These are phyloP conservation scores for Parascedosporium putredinis DNA, from an alignment of 2,329 filamentous ascomycete species.

Conservation along the genomic window DNA sequence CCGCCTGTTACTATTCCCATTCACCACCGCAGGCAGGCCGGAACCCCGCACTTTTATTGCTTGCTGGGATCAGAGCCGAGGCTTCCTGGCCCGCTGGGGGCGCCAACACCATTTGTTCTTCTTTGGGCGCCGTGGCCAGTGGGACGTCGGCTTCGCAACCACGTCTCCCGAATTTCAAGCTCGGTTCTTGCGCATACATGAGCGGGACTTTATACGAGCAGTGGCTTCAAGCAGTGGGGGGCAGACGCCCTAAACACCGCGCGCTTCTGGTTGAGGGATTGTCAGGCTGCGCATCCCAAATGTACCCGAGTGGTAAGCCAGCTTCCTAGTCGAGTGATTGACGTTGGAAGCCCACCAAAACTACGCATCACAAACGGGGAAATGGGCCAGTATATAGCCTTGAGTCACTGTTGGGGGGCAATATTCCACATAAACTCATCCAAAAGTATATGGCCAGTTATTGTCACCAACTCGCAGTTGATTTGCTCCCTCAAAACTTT, in stretches of 20 bases:
- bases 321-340: neutral
- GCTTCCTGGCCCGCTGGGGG: neutral
- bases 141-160: neutral
- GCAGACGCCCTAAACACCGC: neutral
- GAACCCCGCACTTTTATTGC: neutral
- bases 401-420: conserved; percentile 11
- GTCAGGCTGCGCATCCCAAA: neutral
- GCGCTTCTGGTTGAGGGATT: neutral
- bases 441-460: neutral
- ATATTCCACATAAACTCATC: neutral
- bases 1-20: neutral
- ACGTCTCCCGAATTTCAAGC: neutral
- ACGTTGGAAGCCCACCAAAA: neutral
- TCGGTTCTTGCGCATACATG: neutral
- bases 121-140: neutral
- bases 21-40: neutral
- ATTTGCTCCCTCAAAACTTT: conserved; percentile 10
- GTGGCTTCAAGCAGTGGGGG: neutral
- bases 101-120: neutral
- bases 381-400: conserved; percentile 1
- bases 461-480: conserved; percentile 7
- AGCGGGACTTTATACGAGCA: neutral
- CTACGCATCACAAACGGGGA: neutral
- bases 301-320: neutral
- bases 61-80: neutral